Base-by-base conservation (phyloP, 140 eudicot species). In the Senecio squalidus region DNA sequence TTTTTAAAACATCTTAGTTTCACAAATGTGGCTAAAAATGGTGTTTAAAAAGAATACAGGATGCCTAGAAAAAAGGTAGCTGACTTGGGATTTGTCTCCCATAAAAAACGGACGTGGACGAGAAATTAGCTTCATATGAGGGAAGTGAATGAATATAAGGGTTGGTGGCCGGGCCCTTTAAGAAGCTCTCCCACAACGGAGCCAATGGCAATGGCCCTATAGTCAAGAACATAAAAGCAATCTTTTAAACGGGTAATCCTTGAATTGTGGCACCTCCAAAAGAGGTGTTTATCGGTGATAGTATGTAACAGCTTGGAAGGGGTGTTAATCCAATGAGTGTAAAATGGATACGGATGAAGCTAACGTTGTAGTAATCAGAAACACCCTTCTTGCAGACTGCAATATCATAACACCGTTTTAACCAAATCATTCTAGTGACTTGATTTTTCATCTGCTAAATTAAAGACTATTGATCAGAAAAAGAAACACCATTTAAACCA, bases 171-270 rank as follows among this genome's bases (percentile, higher is more conserved):
- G 68, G 75, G 23, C 80, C 80, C 23, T 31, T 54, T 2, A 68
- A 68, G 55, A 60, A 68, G 27, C 75, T 68, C 62, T 74, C 80
- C 80, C 80, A 74, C 45, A 74, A 52, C 26, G 80, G 71, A 36
- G 75, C 75, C 55, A 74, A 60, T 21, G 80, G 80, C 71, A 74
- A 55, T 22, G 75, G 80, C 34, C 80, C 75, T 31, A 67, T 74
- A 7, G 80, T 74, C 71, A 74, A 68, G 75, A 68, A 74, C 80
- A 74, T 74, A 26, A 74, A 74, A 11, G 80, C 80, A 27, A 74
- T 68, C 67, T 74, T 74, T 8, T 45, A 40, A 74, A 68, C 2
- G 80, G 63, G 55, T 68, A 68, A 38, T 62, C 44, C 39, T 61
- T 68, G 22, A 64, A 34, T 46, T 43, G 36, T 4, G 75, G 80